These are phyloP conservation scores for Polytolypa hystricis DNA, from an alignment of 2,329 filamentous ascomycete genomes.

Conservation along the genomic window DNA sequence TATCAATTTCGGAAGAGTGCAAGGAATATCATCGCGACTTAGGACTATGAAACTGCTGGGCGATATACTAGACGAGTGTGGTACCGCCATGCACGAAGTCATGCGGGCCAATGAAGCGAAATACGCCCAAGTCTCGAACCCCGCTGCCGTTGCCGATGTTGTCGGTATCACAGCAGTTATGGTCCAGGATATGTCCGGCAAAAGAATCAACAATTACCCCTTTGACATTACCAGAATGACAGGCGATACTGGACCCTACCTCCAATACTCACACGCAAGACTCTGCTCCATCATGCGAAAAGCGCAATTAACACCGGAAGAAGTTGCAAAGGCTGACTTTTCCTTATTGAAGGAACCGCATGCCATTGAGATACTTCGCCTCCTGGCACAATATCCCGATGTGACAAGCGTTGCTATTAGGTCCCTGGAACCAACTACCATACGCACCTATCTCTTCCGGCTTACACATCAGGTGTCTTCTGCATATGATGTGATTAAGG, in stretches of 20 bases:
- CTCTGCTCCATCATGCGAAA: constrained; percentile 52
- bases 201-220: constrained; percentile 55
- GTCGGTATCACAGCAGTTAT: constrained; percentile 80
- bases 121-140: constrained; percentile 71
- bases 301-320: constrained; percentile 43
- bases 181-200: constrained; percentile 87
- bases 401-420: constrained; percentile 73
- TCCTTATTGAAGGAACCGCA: constrained; percentile 60
- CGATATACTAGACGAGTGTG: constrained; percentile 60
- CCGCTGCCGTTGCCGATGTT: constrained; percentile 61
- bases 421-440: constrained; percentile 63
- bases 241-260: constrained; percentile 72
- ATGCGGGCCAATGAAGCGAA: constrained; percentile 76
- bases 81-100: constrained; percentile 81
- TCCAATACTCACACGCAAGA: constrained; percentile 72
- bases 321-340: constrained; percentile 54
- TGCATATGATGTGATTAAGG: constrained; percentile 20
- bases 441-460: constrained; percentile 60
- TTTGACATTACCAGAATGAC: constrained; percentile 77
- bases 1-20: constrained; percentile 63
- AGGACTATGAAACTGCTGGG: constrained; percentile 56
- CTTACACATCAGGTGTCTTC: constrained; percentile 10
- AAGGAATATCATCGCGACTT: constrained; percentile 59
- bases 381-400: constrained; percentile 76
- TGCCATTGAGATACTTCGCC: constrained; percentile 60